phyloP scores from a whole-genome alignment of 2,329 filamentous ascomycete species.

The Fusarium udum region DNA sequence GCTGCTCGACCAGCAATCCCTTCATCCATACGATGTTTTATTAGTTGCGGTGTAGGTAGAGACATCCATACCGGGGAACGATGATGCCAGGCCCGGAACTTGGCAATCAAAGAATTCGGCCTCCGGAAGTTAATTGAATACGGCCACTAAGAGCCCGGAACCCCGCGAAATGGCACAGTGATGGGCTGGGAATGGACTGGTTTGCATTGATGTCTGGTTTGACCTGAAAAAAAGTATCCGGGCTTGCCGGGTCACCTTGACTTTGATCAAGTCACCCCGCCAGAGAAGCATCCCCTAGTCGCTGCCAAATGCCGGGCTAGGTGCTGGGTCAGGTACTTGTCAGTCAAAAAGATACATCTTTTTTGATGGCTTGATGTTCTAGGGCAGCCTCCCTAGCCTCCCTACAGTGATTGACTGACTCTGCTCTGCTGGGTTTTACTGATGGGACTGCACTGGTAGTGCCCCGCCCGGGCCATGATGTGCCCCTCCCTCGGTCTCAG shows the following conservation, averaged over 20 bases:
- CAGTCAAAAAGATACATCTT: constrained; percentile 26
- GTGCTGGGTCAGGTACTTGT: constrained; percentile 28
- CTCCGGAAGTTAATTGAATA: constrained; percentile 20
- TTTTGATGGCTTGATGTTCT: not conserved
- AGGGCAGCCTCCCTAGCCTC: constrained; percentile 8
- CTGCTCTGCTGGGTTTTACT: not conserved
- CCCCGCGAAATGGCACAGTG: constrained; percentile 31
- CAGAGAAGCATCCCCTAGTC: constrained; percentile 11
- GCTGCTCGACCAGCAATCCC: constrained; percentile 17
- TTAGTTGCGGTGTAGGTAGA: constrained; percentile 32
- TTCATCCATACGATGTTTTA: constrained; percentile 10
- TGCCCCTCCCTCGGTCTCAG: constrained; percentile 25
- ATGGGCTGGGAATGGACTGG: constrained; percentile 27
- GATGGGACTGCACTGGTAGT: constrained; percentile 9
- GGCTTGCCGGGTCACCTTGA: not conserved
- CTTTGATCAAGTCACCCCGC: constrained; percentile 19
- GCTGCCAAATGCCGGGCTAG: constrained; percentile 19
- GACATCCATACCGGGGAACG: constrained; percentile 13
- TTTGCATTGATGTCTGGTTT: not conserved
- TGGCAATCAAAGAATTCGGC: constrained; percentile 19
- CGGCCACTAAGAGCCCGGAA: constrained; percentile 32
- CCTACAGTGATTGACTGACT: not conserved
- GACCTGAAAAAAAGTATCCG: constrained; percentile 4
- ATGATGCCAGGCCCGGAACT: constrained; percentile 17
- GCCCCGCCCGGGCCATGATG: constrained; percentile 27